Conservation (phyloP, 768 basidiomycete species). For the Sarcodon aspratus region DNA sequence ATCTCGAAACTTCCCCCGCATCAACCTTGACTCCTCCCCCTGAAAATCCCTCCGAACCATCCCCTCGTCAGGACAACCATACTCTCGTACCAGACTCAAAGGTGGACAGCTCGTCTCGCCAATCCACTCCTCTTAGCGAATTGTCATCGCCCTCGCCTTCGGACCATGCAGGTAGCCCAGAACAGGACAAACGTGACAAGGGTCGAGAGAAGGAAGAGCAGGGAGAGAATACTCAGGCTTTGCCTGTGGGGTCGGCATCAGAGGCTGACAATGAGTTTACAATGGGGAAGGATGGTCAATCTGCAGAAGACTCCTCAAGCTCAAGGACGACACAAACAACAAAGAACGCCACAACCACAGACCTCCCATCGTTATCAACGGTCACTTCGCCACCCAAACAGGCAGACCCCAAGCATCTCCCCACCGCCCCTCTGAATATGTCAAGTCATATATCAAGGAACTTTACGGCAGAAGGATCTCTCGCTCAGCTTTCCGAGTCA, state of each 20-base stretch:
- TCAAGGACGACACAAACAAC: not conserved
- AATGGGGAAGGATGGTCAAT: not conserved
- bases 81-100: conserved; percentile 4
- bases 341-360: not conserved
- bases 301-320: not conserved
- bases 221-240: too few relatives aligned
- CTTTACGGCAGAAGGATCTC: too few relatives aligned
- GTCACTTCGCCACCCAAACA: not conserved
- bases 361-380: not conserved
- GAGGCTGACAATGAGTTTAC: not conserved
- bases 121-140: conserved; percentile 68
- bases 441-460: too few relatives aligned
- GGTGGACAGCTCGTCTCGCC: conserved; percentile 32
- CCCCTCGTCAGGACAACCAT: conserved; percentile 2
- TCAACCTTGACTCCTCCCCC: not conserved
- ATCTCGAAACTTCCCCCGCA: conserved; percentile 1
- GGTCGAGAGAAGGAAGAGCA: conserved; percentile 19
- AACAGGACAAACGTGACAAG: conserved; percentile 36
- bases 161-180: conserved; percentile 7
- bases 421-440: not conserved
- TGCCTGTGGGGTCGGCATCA: not conserved
- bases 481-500: too few relatives aligned
- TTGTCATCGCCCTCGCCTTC: conserved; percentile 47
- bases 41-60: conserved; percentile 2
- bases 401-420: not conserved